phyloP scores from a whole-genome alignment of 2,329 filamentous ascomycete species.

The Paraphaeosphaeria sporulosa region DNA sequence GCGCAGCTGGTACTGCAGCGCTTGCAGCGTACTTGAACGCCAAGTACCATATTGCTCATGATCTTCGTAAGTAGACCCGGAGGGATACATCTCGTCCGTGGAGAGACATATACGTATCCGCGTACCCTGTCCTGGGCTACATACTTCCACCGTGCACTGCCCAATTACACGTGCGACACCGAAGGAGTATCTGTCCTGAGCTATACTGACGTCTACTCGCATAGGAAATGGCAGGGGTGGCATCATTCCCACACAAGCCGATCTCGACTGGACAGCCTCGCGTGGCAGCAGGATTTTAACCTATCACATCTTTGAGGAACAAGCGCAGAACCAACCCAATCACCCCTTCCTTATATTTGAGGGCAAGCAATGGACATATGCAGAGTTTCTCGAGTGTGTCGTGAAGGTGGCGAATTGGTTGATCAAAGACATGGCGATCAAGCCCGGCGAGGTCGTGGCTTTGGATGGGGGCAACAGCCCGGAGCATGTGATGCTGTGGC shows the following conservation, averaged over 20 bases:
- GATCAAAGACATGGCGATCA: conserved; percentile 43
- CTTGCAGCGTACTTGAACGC: conserved; percentile 48
- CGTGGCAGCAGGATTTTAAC: conserved; percentile 34
- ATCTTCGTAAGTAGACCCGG: conserved; percentile 24
- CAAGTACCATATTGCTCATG: conserved; percentile 42
- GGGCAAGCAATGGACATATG: conserved; percentile 44
- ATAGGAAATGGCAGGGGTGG: conserved; percentile 19
- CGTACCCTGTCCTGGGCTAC: too few relatives aligned
- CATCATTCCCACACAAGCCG: conserved; percentile 23
- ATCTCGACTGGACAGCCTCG: conserved; percentile 20
- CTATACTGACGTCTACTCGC: too few relatives aligned
- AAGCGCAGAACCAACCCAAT: conserved; percentile 45
- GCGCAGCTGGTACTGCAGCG: conserved; percentile 36
- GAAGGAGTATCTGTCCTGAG: too few relatives aligned
- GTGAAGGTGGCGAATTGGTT: conserved; percentile 45
- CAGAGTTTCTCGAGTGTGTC: conserved; percentile 40
- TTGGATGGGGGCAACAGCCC: conserved; percentile 46
- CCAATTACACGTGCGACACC: too few relatives aligned
- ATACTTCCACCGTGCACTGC: too few relatives aligned
- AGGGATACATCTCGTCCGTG: too few relatives aligned
- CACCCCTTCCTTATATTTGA: conserved; percentile 48
- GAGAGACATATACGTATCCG: too few relatives aligned
- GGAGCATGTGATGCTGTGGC: conserved; percentile 50
- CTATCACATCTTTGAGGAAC: conserved; percentile 45
- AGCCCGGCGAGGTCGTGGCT: conserved; percentile 44